Percentiles rank a stretch among this genome's conserved stretches.
phyloP scores from a whole-genome alignment of 805 yeast genomes.

The Ogataea saltuana region DNA sequence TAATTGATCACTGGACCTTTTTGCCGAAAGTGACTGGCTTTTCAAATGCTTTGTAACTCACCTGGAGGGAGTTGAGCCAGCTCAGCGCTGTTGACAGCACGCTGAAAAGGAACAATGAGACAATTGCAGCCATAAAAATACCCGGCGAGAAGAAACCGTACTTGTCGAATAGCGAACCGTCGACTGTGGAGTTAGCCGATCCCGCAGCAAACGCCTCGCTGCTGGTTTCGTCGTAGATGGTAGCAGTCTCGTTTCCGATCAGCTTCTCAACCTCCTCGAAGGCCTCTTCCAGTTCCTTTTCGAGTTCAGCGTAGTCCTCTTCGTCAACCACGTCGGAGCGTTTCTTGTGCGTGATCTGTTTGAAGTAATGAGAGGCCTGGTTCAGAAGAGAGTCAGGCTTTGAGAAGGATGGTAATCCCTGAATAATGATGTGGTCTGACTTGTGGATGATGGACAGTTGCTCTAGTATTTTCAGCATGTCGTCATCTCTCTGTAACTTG shows the following conservation, averaged over 20 bases:
- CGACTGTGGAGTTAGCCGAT: slow-evolving; percentile 9
- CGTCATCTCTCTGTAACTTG: slow-evolving; percentile 8
- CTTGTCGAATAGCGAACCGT: slow-evolving; percentile 54
- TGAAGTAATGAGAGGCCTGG: slow-evolving; percentile 21
- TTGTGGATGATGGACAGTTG: slow-evolving; percentile 15
- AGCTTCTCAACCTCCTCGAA: slow-evolving; percentile 33
- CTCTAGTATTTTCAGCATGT: slow-evolving; percentile 17
- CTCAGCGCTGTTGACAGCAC: slow-evolving; percentile 62
- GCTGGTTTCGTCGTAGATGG: slow-evolving; percentile 19
- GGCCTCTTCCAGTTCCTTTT: slow-evolving; percentile 33
- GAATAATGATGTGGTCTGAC: slow-evolving; percentile 29
- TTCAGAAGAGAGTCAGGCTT: slow-evolving; percentile 19
- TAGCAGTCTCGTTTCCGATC: slow-evolving; percentile 30
- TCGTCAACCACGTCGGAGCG: slow-evolving; percentile 25
- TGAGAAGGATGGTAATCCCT: slow-evolving; percentile 35
- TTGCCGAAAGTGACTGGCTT: slow-evolving; percentile 57
- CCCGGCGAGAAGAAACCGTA: slow-evolving; percentile 81
- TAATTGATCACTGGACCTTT: slow-evolving; percentile 38
- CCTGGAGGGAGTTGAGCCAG: slow-evolving; percentile 72
- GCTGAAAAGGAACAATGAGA: slow-evolving; percentile 57
- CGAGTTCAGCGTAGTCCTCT: slow-evolving; percentile 27
- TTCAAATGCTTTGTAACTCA: slow-evolving; percentile 81
- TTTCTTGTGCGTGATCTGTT: slow-evolving; percentile 16
- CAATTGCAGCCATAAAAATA: slow-evolving; percentile 71
- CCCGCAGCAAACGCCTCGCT: slow-evolving; percentile 1